Conservation (phyloP, 1,139 yeast species). For the Saccharomyces hybrid region DNA sequence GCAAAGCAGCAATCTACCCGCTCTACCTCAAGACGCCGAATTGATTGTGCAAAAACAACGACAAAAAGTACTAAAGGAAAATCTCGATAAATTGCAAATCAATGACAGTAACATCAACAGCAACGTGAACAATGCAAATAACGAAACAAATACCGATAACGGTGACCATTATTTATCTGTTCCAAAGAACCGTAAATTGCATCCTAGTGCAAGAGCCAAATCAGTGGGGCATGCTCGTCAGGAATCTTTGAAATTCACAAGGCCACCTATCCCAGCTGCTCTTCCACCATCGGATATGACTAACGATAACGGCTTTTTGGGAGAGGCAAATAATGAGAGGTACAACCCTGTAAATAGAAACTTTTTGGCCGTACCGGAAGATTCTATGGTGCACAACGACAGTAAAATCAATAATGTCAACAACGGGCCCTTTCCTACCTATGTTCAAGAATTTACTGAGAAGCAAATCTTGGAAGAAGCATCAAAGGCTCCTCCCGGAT, state of each 20-base stretch:
- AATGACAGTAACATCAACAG: slow-evolving; percentile 5
- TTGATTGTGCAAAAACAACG: slow-evolving; percentile 29
- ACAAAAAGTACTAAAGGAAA: slow-evolving; percentile 19
- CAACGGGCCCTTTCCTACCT: slow-evolving; percentile 1
- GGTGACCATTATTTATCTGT: slow-evolving; percentile 9
- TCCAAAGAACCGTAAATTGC: slow-evolving; percentile 39
- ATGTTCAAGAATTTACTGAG: slow-evolving; percentile 42
- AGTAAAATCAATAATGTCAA: neutral
- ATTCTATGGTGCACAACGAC: neutral
- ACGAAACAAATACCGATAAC: slow-evolving; percentile 6
- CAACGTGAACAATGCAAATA: slow-evolving; percentile 4
- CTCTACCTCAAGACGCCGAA: slow-evolving; percentile 32
- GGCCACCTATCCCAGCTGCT: slow-evolving; percentile 30
- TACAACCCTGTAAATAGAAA: neutral
- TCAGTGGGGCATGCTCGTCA: slow-evolving; percentile 76
- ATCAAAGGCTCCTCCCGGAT: slow-evolving; percentile 60
- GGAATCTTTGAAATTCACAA: slow-evolving; percentile 41
- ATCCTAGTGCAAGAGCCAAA: slow-evolving; percentile 85
- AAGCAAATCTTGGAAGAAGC: slow-evolving; percentile 61
- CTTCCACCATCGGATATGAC: slow-evolving; percentile 42
- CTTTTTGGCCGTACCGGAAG: neutral
- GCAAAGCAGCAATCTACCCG: slow-evolving; percentile 23
- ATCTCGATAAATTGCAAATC: slow-evolving; percentile 18
- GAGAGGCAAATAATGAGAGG: slow-evolving; percentile 13
- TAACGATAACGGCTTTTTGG: slow-evolving; percentile 32